Evolutionary conservation across 441 rosid species (phyloP), one percentile per base, ranked within the genome.

Genomic region (Euphorbia corollata): DNA sequence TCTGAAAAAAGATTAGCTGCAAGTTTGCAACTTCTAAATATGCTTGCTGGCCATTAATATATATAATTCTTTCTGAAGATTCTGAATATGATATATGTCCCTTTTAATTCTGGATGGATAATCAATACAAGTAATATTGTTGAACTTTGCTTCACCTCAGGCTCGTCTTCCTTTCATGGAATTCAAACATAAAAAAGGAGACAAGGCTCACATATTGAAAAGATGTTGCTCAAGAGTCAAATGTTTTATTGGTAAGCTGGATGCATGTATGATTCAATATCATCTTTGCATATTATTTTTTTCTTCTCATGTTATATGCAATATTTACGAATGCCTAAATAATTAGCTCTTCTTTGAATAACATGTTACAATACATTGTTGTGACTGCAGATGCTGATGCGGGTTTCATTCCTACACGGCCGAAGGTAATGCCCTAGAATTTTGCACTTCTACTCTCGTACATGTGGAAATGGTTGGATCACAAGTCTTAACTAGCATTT

Each of bases 351-450:
- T 64, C 67, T 56, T 69, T 6, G 39, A 5, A 6, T 16, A 2
- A 11, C 61, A 23, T 58, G 63, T 34, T 54, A 69, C 5, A 69
- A 59, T 47, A 19, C 58, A n/a, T 36, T 48, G 10, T 61, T 70
- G 62, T 75, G 66, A 61, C 71, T 78, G 79, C 85, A 88, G 96
- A 91, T 23, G 80, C 86, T 65, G 97, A 91, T 81, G 91, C 87
- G 53, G 97, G 96, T 55, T 91, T 88, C 70, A 82, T 50, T 72
- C 93, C 96, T n/a, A 84, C 86, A 16, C 84, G 84, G n/a, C 81
- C 87, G 13, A 91, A 90, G 83, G 95, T 84, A 74, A 71, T 74
- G 63, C 22, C 3, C 23, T 32, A 27, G 24, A 53, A 53, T 53
- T 53, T 9, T 53, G 22, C 24, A 19, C 57, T 53, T 53, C 4